Percentiles rank a stretch among this genome's conserved stretches.
phyloP scores from a whole-genome alignment of 495 filamentous ascomycete species.

The Aspergillus sclerotiicarbonarius region DNA sequence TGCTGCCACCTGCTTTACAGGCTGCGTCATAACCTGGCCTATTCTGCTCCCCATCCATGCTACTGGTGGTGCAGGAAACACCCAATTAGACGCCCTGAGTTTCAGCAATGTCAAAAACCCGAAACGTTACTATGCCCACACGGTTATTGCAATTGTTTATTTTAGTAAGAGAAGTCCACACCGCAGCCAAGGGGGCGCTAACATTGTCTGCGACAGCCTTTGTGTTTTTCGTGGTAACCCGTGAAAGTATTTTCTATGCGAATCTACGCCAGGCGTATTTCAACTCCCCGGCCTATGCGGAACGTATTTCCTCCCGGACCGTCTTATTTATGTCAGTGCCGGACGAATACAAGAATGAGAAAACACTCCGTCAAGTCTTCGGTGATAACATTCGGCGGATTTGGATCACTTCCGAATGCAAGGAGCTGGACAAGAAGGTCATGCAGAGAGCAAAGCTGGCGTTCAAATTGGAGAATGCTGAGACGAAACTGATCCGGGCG shows the following conservation, averaged over 20 bases:
- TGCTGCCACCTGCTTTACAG: conserved; percentile 69
- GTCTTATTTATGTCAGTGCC: conserved; percentile 70
- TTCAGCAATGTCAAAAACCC: conserved; percentile 63
- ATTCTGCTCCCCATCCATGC: conserved; percentile 77
- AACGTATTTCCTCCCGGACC: conserved; percentile 64
- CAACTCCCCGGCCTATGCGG: conserved; percentile 63
- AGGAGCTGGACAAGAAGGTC: conserved; percentile 55
- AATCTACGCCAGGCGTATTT: conserved; percentile 70
- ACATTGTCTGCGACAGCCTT: conserved; percentile 44
- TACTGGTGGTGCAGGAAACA: conserved; percentile 61
- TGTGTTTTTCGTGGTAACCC: conserved; percentile 62
- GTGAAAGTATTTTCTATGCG: conserved; percentile 68
- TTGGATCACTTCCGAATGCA: conserved; percentile 61
- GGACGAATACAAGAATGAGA: conserved; percentile 54
- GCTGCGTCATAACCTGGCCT: conserved; percentile 76
- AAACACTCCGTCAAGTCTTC: conserved; percentile 57
- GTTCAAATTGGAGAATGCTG: conserved; percentile 61
- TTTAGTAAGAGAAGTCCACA: conserved; percentile 46
- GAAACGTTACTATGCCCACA: conserved; percentile 61
- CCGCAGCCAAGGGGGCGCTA: neutral
- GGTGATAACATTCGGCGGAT: conserved; percentile 57
- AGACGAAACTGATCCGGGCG: conserved; percentile 60
- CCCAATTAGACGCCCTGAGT: conserved; percentile 59
- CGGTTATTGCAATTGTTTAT: conserved; percentile 50
- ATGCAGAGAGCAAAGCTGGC: conserved; percentile 57